A percentile compares a stretch with the other conserved stretches of the same genome.
Evolutionary conservation across 306 rosid genomes (phyloP).

Genomic region (Quercus wislizeni): DNA sequence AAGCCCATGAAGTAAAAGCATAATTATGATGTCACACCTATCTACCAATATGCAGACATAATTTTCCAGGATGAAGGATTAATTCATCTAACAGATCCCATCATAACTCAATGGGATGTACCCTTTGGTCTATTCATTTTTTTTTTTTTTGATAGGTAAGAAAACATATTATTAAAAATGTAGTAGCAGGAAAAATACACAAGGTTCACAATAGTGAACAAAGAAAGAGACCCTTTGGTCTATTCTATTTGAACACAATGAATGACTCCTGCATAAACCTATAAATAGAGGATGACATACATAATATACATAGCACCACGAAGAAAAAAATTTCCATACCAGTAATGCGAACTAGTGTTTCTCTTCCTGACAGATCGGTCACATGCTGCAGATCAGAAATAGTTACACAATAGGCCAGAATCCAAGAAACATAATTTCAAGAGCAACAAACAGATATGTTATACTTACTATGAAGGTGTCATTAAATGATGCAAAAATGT

Average conservation of each 20-base stretch:
- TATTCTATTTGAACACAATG: neutral
- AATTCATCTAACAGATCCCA: neutral
- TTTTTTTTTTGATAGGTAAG: no score
- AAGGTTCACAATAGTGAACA: no score
- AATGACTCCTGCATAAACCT: neutral
- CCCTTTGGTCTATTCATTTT: neutral
- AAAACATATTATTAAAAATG: no score
- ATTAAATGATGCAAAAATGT: conserved; percentile 77
- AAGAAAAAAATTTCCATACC: conserved; percentile 36
- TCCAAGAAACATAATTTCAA: neutral
- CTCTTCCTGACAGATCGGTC: conserved; percentile 80
- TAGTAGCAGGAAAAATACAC: no score
- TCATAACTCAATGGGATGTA: neutral
- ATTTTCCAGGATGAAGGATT: neutral
- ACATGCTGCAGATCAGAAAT: conserved; percentile 55
- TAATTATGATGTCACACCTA: neutral
- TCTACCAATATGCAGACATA: neutral
- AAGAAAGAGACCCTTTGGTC: neutral
- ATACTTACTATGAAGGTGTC: conserved; percentile 79
- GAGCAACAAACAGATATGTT: neutral
- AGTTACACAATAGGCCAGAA: neutral
- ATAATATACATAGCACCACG: neutral
- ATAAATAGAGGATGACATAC: neutral
- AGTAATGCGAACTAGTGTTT: conserved; percentile 78
- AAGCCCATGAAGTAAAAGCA: neutral